Evolutionary conservation across 257 asterid species (phyloP).

Genomic region (Henckelia pumila): DNA sequence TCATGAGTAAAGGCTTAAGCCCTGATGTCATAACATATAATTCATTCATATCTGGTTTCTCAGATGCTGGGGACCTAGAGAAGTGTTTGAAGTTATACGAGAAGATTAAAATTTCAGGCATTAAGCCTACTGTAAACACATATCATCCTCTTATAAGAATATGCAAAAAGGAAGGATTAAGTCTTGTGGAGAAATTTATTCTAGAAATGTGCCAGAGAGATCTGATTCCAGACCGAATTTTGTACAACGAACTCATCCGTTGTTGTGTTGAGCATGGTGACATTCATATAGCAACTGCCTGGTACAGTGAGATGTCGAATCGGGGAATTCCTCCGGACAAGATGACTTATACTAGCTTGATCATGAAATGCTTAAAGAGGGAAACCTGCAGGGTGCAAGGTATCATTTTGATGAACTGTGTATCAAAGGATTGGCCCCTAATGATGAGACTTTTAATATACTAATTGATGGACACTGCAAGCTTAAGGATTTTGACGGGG

Average conservation of each 20-base stretch:
- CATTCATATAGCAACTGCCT: constrained; percentile 39
- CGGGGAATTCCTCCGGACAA: constrained; percentile 48
- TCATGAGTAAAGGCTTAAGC: constrained; percentile 44
- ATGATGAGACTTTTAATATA: constrained; percentile 43
- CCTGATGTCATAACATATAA: constrained; percentile 77
- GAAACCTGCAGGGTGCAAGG: constrained; percentile 44
- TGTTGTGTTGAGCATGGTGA: constrained; percentile 49
- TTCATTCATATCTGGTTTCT: constrained; percentile 60
- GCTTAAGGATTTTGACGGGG: constrained; percentile 50
- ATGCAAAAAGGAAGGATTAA: constrained; percentile 38
- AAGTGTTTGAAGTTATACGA: constrained; percentile 57
- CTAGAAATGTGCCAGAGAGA: constrained; percentile 49
- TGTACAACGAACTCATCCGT: constrained; percentile 62
- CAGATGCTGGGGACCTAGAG: constrained; percentile 40
- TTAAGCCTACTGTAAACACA: constrained; percentile 63
- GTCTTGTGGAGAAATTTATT: constrained; percentile 48
- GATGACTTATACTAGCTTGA: constrained; percentile 69
- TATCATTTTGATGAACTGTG: constrained; percentile 50
- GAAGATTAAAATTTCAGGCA: constrained; percentile 55
- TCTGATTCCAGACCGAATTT: constrained; percentile 55
- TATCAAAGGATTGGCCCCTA: constrained; percentile 47
- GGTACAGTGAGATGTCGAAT: constrained; percentile 50
- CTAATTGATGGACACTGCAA: constrained; percentile 66
- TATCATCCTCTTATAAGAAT: constrained; percentile 59
- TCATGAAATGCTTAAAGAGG: constrained; percentile 49